Conservation (phyloP, 257 asterid genomes). For the Prunella vulgaris region DNA sequence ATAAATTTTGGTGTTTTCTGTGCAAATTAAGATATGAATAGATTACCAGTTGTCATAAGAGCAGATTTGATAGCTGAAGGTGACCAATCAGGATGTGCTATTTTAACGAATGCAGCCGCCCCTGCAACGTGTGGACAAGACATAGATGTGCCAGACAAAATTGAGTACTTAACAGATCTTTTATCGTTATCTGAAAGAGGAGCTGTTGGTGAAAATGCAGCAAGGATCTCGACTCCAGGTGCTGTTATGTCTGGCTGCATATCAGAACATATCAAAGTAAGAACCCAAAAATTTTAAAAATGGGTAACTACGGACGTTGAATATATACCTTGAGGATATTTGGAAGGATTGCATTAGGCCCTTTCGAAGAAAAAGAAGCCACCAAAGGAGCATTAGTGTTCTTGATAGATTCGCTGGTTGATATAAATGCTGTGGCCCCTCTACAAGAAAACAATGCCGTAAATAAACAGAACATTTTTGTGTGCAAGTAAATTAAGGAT, state of each 20-base stretch:
- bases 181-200: conserved; percentile 16
- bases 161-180: conserved; percentile 16
- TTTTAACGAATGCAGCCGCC: conserved; percentile 28
- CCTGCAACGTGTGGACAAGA: conserved; percentile 32
- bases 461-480: not conserved
- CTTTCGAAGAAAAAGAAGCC: conserved; percentile 27
- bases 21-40: not conserved
- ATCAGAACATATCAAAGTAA: not conserved
- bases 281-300: not conserved
- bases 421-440: conserved; percentile 15
- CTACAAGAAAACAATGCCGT: not conserved
- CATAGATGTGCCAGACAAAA: conserved; percentile 32
- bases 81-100: conserved; percentile 30
- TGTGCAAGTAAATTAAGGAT: not conserved
- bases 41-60: conserved; percentile 31
- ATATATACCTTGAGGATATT: conserved; percentile 21
- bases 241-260: conserved; percentile 33
- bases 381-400: conserved; percentile 22
- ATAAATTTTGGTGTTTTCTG: not conserved
- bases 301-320: not conserved
- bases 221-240: conserved; percentile 33
- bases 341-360: conserved; percentile 21
- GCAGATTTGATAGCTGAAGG: conserved; percentile 34
- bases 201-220: conserved; percentile 26
- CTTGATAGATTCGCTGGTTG: conserved; percentile 19